Conservation (phyloP, 495 filamentous ascomycete genomes). For the Xylona heveae region DNA sequence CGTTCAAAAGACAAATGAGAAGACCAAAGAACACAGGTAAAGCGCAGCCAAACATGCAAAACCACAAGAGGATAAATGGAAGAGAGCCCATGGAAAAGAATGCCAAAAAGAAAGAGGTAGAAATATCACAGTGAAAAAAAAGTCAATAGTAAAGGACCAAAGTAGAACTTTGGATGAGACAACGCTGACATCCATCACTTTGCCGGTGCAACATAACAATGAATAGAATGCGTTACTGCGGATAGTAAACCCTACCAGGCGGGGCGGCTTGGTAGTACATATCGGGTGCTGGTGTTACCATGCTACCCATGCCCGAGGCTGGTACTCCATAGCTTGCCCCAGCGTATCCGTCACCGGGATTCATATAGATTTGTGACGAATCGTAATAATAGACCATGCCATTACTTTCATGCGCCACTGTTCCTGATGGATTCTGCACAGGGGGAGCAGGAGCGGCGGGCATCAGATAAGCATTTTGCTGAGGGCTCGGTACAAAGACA, state of each 20-base stretch:
- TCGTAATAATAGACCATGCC: slow-evolving; percentile 95
- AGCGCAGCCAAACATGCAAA: too few species aligned
- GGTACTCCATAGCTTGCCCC: slow-evolving; percentile 26
- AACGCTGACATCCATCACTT: too few species aligned
- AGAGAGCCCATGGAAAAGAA: too few species aligned
- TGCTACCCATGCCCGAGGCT: slow-evolving; percentile 47
- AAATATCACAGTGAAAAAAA: too few species aligned
- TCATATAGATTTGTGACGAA: slow-evolving; percentile 38
- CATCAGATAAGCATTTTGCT: slow-evolving; percentile 22
- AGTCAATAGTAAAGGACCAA: too few species aligned
- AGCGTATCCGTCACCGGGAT: slow-evolving; percentile 26
- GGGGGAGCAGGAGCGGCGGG: slow-evolving; percentile 21
- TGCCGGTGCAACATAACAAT: too few species aligned
- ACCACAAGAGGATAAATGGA: too few species aligned
- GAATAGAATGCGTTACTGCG: too few species aligned
- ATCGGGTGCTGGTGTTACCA: slow-evolving; percentile 53
- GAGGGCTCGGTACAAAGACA: slow-evolving; percentile 29
- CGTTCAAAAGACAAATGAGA: too few species aligned
- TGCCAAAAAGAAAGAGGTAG: too few species aligned
- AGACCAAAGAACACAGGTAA: too few species aligned
- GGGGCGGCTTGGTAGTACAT: slow-evolving; percentile 54
- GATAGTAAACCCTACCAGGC: slow-evolving; percentile 38
- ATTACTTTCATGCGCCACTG: slow-evolving; percentile 78
- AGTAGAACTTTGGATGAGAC: too few species aligned
- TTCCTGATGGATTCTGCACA: slow-evolving; percentile 30